A percentile compares a stretch with the other conserved stretches of the same genome.
Conservation (phyloP, 495 filamentous ascomycete species). For the Ramalina peruviana region DNA sequence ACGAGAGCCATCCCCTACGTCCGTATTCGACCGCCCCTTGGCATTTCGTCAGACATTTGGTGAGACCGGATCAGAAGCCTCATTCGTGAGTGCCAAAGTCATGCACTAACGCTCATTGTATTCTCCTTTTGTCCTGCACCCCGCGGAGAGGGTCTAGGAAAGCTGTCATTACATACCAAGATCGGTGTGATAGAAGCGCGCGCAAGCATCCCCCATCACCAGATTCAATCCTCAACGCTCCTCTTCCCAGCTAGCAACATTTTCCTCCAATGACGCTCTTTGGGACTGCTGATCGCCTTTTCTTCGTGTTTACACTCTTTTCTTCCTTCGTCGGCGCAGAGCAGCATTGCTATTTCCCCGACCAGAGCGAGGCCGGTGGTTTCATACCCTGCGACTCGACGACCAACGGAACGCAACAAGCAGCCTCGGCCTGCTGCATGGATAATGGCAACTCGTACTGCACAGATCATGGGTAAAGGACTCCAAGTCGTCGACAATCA, state of each 20-base stretch:
- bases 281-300: not conserved
- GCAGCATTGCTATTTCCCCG: constrained; percentile 1
- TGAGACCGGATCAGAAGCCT: no score
- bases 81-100: no score
- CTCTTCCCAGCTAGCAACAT: not conserved
- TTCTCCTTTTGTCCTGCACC: no score
- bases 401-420: not conserved
- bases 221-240: not conserved
- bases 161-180: no score
- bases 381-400: not conserved
- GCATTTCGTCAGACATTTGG: no score
- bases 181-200: no score
- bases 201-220: no score
- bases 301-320: not conserved
- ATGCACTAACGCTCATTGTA: no score
- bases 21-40: no score
- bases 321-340: not conserved
- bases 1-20: no score
- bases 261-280: not conserved
- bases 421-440: constrained; percentile 1
- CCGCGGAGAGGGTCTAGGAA: no score
- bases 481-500: not conserved
- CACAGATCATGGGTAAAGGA: not conserved
- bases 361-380: not conserved
- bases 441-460: not conserved